phyloP scores from a whole-genome alignment of 176 grass and related monocot species.

The Hsuehochloa calcarea region DNA sequence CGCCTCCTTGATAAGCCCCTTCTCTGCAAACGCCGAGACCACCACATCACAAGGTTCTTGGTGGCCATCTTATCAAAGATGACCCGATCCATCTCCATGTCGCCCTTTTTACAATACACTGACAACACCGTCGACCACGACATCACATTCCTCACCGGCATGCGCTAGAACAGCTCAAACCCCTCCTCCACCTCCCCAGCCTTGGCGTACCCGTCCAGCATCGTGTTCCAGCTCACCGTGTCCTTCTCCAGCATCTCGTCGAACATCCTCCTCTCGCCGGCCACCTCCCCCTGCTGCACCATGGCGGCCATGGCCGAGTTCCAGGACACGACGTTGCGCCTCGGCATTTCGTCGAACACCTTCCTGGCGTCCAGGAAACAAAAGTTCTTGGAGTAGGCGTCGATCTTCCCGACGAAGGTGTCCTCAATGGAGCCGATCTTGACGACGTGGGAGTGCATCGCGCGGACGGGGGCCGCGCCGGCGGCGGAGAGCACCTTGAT shows the following conservation, averaged over 20 bases:
- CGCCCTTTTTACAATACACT: conserved; percentile 69
- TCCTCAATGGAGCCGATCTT: conserved; percentile 54
- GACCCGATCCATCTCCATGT: conserved; percentile 61
- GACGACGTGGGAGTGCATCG: conserved; percentile 56
- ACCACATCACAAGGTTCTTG: conserved; percentile 78
- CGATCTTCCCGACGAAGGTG: conserved; percentile 74
- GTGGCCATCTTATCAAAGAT: conserved; percentile 70
- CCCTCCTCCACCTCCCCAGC: conserved; percentile 44
- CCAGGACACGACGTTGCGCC: conserved; percentile 54
- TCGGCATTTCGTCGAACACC: conserved; percentile 53
- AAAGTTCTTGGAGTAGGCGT: conserved; percentile 60
- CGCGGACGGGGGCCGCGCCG: conserved; percentile 26
- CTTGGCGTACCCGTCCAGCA: conserved; percentile 64
- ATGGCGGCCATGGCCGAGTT: conserved; percentile 51
- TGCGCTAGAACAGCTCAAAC: conserved; percentile 59
- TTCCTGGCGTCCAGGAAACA: conserved; percentile 27
- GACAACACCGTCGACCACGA: conserved; percentile 71
- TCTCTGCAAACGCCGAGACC: conserved; percentile 58
- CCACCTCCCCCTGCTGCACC: conserved; percentile 48
- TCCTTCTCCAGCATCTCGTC: conserved; percentile 71
- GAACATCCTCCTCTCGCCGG: conserved; percentile 43
- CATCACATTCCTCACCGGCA: conserved; percentile 70
- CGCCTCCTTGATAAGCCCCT: conserved; percentile 54
- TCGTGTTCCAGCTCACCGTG: conserved; percentile 71
- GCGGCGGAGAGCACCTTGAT: conserved; percentile 51